A percentile compares a stretch with the other conserved stretches of the same genome.
These are phyloP conservation scores for Curvularia verruculosa DNA, from an alignment of 2,329 filamentous ascomycete species.

Conservation along the genomic window DNA sequence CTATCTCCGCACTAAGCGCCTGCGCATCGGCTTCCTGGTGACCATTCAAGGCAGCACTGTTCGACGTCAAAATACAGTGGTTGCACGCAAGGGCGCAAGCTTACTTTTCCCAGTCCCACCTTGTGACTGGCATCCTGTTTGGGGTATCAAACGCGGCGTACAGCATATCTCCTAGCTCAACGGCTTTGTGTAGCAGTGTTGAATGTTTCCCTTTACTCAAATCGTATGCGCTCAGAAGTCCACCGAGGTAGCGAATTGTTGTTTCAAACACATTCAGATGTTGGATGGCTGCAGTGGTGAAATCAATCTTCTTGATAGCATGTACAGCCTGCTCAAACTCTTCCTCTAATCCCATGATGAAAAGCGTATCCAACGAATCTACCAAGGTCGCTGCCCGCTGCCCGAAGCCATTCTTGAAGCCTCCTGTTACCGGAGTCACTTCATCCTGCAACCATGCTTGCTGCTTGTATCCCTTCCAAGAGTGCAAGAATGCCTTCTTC, in stretches of 20 bases:
- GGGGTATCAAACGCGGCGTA: constrained; percentile 54
- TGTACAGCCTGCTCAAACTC: constrained; percentile 63
- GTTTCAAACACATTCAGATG: constrained; percentile 50
- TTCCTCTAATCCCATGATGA: constrained; percentile 64
- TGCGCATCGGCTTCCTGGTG: constrained; percentile 39
- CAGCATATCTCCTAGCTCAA: constrained; percentile 52
- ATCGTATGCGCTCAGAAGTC: constrained; percentile 48
- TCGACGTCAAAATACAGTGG: constrained; percentile 19
- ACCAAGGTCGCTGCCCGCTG: constrained; percentile 66
- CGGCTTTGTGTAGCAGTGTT: constrained; percentile 48
- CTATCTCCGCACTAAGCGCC: constrained; percentile 47
- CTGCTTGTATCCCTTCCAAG: constrained; percentile 59
- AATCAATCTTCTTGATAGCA: constrained; percentile 62
- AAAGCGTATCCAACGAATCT: constrained; percentile 66
- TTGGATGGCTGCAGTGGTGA: constrained; percentile 50
- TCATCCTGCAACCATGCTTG: constrained; percentile 62
- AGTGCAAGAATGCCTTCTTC: constrained; percentile 46
- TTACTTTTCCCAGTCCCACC: constrained; percentile 49
- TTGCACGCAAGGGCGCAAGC: constrained; percentile 9
- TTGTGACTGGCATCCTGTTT: constrained; percentile 49
- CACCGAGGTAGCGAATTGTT: constrained; percentile 50
- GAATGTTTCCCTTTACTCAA: constrained; percentile 44
- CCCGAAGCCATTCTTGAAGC: constrained; percentile 57
- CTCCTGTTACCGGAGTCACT: constrained; percentile 57
- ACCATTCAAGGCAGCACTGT: constrained; percentile 37